phyloP scores from a whole-genome alignment of 257 asterid species.

The Anisodus acutangulus region DNA sequence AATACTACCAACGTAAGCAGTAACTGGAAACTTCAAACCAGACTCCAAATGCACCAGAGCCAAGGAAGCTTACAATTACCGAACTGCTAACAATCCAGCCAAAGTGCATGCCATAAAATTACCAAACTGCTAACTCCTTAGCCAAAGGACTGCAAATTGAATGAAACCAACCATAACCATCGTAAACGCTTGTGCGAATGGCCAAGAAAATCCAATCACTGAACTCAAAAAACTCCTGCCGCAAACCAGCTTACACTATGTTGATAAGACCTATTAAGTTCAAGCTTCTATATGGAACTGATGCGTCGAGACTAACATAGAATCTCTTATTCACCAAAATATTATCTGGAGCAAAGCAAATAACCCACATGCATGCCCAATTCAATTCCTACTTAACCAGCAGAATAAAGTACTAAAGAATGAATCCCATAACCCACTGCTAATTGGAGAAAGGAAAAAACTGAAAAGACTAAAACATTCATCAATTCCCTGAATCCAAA shows the following conservation, averaged over 20 bases:
- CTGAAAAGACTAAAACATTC: conserved; percentile 3
- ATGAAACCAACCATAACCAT: conserved; percentile 28
- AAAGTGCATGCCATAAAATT: conserved; percentile 23
- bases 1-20: conserved; percentile 26
- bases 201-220: conserved; percentile 25
- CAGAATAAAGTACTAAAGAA: conserved; percentile 16
- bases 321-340: conserved; percentile 24
- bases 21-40: conserved; percentile 23
- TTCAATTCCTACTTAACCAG: conserved; percentile 25
- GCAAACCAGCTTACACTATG: conserved; percentile 23
- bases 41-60: conserved; percentile 29
- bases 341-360: conserved; percentile 15
- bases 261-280: conserved; percentile 30
- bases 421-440: neutral
- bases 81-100: conserved; percentile 35
- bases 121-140: conserved; percentile 41
- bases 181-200: conserved; percentile 17
- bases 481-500: conserved; percentile 22
- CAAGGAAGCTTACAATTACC: conserved; percentile 27
- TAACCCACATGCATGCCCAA: conserved; percentile 4
- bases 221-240: conserved; percentile 17
- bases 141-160: conserved; percentile 20
- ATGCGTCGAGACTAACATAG: neutral
- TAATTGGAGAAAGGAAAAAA: conserved; percentile 15
- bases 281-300: conserved; percentile 19